Conservation (phyloP, 768 basidiomycete genomes). For the Russula earlei region DNA sequence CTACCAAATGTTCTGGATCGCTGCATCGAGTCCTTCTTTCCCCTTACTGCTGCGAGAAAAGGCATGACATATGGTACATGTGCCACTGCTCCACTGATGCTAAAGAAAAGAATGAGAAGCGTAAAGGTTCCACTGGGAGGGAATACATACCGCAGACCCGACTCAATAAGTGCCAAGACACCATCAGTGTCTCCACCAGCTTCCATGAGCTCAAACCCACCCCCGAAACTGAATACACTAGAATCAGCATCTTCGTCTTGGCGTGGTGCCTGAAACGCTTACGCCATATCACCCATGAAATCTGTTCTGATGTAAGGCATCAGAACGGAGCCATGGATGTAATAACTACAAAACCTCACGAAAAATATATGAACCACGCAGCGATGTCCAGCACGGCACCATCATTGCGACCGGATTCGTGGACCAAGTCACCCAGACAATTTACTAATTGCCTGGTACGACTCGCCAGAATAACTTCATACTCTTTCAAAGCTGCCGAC, state of each 20-base stretch:
- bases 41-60: neutral
- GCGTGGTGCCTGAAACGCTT: too few species aligned
- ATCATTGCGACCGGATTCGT: conserved; percentile 1
- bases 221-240: too few species aligned
- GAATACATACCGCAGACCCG: neutral
- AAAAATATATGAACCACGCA: conserved; percentile 30
- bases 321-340: too few species aligned
- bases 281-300: too few species aligned
- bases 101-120: neutral
- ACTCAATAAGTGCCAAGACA: neutral
- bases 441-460: conserved; percentile 27
- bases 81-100: neutral
- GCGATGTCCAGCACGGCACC: conserved; percentile 26
- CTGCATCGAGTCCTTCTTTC: neutral
- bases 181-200: too few species aligned
- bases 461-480: conserved; percentile 30
- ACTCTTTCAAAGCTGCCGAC: conserved; percentile 34
- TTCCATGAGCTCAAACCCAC: too few species aligned
- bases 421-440: conserved; percentile 15
- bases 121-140: too few species aligned
- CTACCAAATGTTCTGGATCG: neutral
- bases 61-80: neutral
- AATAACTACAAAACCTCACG: conserved; percentile 24
- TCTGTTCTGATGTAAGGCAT: too few species aligned
- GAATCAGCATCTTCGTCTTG: too few species aligned